Evolutionary conservation across 164 flowering plant genomes (phyloP).

Genomic region (Protea cynaroides): DNA sequence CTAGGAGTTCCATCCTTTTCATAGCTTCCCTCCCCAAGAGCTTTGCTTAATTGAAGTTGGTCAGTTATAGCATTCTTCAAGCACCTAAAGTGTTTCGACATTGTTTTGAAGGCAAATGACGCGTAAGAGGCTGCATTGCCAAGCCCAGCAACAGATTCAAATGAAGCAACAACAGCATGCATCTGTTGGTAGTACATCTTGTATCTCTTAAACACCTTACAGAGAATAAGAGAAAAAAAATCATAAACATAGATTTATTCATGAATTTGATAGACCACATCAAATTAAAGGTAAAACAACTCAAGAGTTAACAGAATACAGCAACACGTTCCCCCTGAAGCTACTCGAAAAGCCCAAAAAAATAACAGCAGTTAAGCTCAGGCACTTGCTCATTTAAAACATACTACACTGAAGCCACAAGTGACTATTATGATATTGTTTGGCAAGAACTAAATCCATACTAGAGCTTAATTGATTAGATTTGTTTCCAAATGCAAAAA

Average conservation of each 20-base stretch:
- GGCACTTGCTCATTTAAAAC: too few species aligned
- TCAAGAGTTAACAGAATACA: too few species aligned
- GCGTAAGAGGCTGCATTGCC: not conserved
- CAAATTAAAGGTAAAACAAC: not conserved
- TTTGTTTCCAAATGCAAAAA: too few species aligned
- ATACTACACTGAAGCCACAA: too few species aligned
- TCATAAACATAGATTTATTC: not conserved
- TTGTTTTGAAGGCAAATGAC: constrained; percentile 34
- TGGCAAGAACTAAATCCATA: too few species aligned
- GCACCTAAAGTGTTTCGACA: constrained; percentile 47
- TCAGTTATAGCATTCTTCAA: constrained; percentile 50
- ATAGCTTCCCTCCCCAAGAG: constrained; percentile 15
- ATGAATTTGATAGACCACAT: not conserved
- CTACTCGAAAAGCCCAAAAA: too few species aligned
- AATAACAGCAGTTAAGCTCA: too few species aligned
- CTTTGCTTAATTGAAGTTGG: constrained; percentile 39
- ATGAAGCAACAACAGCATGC: not conserved
- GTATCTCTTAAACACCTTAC: not conserved
- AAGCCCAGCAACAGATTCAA: not conserved
- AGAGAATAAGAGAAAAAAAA: not conserved
- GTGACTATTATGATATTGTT: too few species aligned
- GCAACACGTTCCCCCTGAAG: too few species aligned
- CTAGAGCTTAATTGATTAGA: too few species aligned
- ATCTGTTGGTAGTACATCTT: not conserved
- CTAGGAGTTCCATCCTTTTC: constrained; percentile 25